These are phyloP conservation scores for Boletus barrowsii DNA, from an alignment of 768 basidiomycete genomes.

Conservation along the genomic window DNA sequence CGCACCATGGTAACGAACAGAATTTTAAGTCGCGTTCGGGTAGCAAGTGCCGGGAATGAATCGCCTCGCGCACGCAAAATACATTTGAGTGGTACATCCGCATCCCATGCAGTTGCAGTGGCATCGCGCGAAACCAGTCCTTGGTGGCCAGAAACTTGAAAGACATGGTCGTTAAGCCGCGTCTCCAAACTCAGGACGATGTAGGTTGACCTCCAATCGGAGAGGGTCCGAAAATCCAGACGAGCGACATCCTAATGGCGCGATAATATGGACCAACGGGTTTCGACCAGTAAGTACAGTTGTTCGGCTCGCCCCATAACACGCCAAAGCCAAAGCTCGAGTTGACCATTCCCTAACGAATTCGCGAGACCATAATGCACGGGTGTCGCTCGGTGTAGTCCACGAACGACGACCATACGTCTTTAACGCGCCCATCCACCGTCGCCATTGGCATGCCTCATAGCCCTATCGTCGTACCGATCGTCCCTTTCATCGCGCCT, in stretches of 20 bases:
- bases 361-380: conserved; percentile 41
- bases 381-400: conserved; percentile 27
- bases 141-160: conserved; percentile 2
- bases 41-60: neutral
- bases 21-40: neutral
- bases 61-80: conserved; percentile 7
- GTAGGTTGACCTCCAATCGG: conserved; percentile 12
- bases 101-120: conserved; percentile 1
- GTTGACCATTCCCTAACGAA: conserved; percentile 49
- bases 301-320: conserved; percentile 35
- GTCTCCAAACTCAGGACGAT: conserved; percentile 19
- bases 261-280: conserved; percentile 35
- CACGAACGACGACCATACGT: conserved; percentile 35
- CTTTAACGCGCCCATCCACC: conserved; percentile 72
- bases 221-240: conserved; percentile 26
- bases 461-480: conserved; percentile 69
- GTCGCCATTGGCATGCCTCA: conserved; percentile 76
- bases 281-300: conserved; percentile 40
- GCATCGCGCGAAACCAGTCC: conserved; percentile 13
- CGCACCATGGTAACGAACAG: conserved; percentile 17
- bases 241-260: conserved; percentile 31
- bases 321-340: conserved; percentile 38
- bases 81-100: conserved; percentile 1
- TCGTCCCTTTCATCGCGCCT: conserved; percentile 85
- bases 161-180: conserved; percentile 3